These are phyloP conservation scores for Chalaropsis ovoidea DNA, from an alignment of 2,329 filamentous ascomycete species.

Conservation along the genomic window DNA sequence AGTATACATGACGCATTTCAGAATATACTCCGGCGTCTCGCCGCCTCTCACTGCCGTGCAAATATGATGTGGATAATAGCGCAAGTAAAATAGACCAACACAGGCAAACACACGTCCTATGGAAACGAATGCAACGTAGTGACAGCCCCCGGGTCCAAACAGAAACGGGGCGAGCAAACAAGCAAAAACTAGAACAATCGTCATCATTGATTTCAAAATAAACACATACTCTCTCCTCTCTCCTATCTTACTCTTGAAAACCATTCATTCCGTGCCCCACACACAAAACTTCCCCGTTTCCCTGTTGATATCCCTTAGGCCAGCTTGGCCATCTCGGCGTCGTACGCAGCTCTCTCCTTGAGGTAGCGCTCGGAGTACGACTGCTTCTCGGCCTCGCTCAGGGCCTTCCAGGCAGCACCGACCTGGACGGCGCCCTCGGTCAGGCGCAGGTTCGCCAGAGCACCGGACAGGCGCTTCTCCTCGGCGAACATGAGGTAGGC, in stretches of 20 bases:
- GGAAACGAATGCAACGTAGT: too few species aligned
- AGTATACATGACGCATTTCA: too few species aligned
- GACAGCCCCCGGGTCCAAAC: not conserved
- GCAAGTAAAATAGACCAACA: too few species aligned
- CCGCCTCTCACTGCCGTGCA: too few species aligned
- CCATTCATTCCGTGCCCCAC: not conserved
- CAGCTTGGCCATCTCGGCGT: not conserved
- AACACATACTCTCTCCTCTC: not conserved
- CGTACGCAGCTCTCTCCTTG: slow-evolving; percentile 12
- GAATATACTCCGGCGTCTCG: too few species aligned
- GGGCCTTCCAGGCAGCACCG: slow-evolving; percentile 36
- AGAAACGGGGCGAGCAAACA: not conserved
- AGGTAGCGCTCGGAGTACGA: slow-evolving; percentile 27
- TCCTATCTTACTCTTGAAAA: not conserved
- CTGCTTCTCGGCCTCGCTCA: slow-evolving; percentile 37
- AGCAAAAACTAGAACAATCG: not conserved
- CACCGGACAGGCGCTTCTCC: slow-evolving; percentile 33
- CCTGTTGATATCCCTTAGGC: not conserved
- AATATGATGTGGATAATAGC: too few species aligned
- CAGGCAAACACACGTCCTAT: too few species aligned
- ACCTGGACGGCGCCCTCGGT: slow-evolving; percentile 29
- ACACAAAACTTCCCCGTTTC: too few species aligned
- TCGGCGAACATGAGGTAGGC: slow-evolving; percentile 35
- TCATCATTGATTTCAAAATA: not conserved
- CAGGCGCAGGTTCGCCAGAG: slow-evolving; percentile 24